Evolutionary conservation across 345 rosid genomes (phyloP).

Genomic region (Dimocarpus longan): DNA sequence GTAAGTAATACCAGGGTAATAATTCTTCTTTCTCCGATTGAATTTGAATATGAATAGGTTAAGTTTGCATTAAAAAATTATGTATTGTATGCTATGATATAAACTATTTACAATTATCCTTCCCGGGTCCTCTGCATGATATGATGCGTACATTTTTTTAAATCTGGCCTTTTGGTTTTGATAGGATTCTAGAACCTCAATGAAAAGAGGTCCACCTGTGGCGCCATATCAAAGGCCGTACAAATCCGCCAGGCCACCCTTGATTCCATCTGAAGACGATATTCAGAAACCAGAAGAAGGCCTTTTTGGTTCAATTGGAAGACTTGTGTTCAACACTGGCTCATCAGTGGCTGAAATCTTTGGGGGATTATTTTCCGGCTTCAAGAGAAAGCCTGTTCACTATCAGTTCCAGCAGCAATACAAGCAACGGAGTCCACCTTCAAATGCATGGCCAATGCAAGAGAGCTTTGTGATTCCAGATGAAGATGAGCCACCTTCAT

Average conservation of each 20-base stretch:
- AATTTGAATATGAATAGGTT: background rate
- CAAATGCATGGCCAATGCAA: constrained; percentile 72
- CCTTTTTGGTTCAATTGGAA: constrained; percentile 71
- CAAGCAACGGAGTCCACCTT: constrained; percentile 36
- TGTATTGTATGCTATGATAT: background rate
- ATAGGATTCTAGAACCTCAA: constrained; percentile 49
- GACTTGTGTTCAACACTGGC: constrained; percentile 65
- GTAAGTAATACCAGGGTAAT: constrained; percentile 42
- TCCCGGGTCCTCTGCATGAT: background rate
- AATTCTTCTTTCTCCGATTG: background rate
- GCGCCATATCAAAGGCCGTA: constrained; percentile 70
- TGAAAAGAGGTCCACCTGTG: constrained; percentile 44
- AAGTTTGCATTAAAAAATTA: background rate
- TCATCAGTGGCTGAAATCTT: constrained; percentile 63
- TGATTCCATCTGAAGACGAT: constrained; percentile 71
- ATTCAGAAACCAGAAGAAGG: constrained; percentile 66
- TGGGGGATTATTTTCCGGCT: constrained; percentile 49
- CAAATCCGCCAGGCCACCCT: constrained; percentile 65
- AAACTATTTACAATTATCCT: background rate
- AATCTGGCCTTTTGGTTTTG: constrained; percentile 5
- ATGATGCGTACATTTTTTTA: constrained; percentile 9
- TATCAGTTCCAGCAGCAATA: constrained; percentile 48
- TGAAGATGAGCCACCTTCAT: constrained; percentile 74
- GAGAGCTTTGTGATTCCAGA: constrained; percentile 79
- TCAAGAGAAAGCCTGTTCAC: constrained; percentile 42